Percentiles rank a stretch among this genome's conserved stretches.
phyloP scores from a whole-genome alignment of 129 eudicot species.

The Oenanthe sinensis region DNA sequence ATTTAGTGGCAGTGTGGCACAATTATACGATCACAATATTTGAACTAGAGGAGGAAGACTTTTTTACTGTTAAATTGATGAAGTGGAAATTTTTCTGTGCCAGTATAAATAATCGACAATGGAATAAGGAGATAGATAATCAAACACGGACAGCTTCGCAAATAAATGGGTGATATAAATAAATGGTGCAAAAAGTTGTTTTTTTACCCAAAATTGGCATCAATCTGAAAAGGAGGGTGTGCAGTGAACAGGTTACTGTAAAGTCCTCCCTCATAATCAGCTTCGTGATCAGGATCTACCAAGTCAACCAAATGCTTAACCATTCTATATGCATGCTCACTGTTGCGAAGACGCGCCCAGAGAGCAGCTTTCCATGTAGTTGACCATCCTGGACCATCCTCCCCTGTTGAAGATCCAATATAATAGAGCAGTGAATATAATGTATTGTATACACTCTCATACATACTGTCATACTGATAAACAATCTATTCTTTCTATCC shows the following conservation, averaged over 20 bases:
- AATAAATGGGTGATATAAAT: neutral
- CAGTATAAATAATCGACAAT: neutral
- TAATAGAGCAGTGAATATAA: neutral
- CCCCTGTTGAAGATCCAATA: constrained; percentile 37
- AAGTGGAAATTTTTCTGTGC: neutral
- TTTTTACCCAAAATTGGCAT: constrained; percentile 83
- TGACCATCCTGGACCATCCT: constrained; percentile 98
- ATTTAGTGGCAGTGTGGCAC: neutral
- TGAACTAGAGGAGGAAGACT: neutral
- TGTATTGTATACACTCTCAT: neutral
- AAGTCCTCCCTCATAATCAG: constrained; percentile 69
- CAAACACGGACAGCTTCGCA: neutral
- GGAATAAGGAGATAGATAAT: neutral
- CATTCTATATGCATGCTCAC: constrained; percentile 77
- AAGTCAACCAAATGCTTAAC: constrained; percentile 72
- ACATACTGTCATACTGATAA: neutral
- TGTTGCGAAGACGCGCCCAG: constrained; percentile 78
- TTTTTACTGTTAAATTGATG: neutral
- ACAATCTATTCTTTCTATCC: neutral
- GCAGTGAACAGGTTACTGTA: constrained; percentile 81
- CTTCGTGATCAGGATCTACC: constrained; percentile 74
- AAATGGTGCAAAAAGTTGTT: neutral
- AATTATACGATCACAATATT: neutral
- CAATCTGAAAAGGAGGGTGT: constrained; percentile 96
- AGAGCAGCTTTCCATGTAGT: constrained; percentile 84